phyloP scores from a whole-genome alignment of 1,284 basidiomycete genomes.

The Vanrija sp. region DNA sequence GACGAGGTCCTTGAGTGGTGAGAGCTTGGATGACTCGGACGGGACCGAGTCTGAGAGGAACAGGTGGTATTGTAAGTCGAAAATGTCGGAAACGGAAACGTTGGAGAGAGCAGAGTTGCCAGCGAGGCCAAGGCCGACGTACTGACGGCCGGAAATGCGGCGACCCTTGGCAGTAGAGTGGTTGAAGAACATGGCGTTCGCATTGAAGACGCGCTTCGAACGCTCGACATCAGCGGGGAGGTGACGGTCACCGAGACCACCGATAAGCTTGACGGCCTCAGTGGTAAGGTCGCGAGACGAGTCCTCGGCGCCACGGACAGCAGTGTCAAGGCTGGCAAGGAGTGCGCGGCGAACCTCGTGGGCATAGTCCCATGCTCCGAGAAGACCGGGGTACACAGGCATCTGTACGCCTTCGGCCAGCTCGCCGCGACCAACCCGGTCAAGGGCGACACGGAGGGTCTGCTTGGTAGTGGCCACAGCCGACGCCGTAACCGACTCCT shows the following conservation, averaged over 20 bases:
- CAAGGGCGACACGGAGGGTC: constrained; percentile 67
- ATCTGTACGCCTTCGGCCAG: constrained; percentile 53
- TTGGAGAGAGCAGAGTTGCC: constrained; percentile 40
- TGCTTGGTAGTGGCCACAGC: constrained; percentile 59
- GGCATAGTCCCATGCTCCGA: constrained; percentile 85
- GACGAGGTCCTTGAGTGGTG: constrained; percentile 29
- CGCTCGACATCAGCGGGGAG: constrained; percentile 79
- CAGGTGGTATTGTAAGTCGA: constrained; percentile 81
- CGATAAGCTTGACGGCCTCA: constrained; percentile 66
- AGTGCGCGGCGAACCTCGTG: constrained; percentile 74
- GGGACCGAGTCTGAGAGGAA: constrained; percentile 53
- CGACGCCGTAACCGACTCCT: constrained; percentile 67
- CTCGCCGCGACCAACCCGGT: constrained; percentile 71
- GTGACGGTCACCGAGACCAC: constrained; percentile 68
- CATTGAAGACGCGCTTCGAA: constrained; percentile 79
- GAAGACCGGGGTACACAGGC: constrained; percentile 82
- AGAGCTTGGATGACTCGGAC: constrained; percentile 15
- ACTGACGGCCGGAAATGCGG: constrained; percentile 46
- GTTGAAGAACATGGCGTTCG: constrained; percentile 84
- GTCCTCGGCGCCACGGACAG: constrained; percentile 76
- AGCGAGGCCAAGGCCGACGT: constrained; percentile 43
- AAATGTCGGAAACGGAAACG: constrained; percentile 65
- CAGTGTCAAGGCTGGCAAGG: constrained; percentile 71
- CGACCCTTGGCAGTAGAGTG: constrained; percentile 55
- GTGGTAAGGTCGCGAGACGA: constrained; percentile 71